Conservation (phyloP, 371 early-diverging fungal genomes). For the Circinella umbellata region DNA sequence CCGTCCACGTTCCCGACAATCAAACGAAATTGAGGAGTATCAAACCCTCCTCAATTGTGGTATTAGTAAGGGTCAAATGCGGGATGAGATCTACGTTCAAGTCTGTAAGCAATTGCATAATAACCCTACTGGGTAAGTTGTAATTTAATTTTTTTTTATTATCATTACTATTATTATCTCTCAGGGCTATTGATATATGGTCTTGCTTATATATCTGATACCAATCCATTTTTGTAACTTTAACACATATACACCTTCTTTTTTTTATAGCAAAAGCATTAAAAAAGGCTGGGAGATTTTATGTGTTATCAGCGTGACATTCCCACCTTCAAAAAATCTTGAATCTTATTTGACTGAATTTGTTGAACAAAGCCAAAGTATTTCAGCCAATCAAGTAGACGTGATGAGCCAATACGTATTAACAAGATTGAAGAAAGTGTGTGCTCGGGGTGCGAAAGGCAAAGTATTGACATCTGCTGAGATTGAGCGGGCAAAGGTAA, state of each 20-base stretch:
- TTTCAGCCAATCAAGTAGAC: slow-evolving; percentile 52
- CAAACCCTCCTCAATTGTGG: slow-evolving; percentile 81
- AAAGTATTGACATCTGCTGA: slow-evolving; percentile 79
- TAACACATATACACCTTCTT: neutral
- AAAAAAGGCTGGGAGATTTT: slow-evolving; percentile 91
- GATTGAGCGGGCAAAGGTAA: slow-evolving; percentile 78
- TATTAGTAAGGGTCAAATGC: slow-evolving; percentile 74
- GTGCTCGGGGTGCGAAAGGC: slow-evolving; percentile 82
- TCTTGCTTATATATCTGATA: too few species aligned
- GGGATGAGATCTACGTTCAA: slow-evolving; percentile 96
- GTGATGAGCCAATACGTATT: slow-evolving; percentile 66
- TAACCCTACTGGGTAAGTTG: slow-evolving; percentile 76
- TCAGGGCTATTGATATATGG: too few species aligned
- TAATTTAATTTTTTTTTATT: too few species aligned
- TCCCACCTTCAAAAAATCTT: slow-evolving; percentile 92
- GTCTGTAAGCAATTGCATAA: slow-evolving; percentile 88
- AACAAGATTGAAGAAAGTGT: slow-evolving; percentile 69
- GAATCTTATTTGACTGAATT: slow-evolving; percentile 85
- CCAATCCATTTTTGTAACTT: neutral
- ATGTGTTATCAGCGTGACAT: slow-evolving; percentile 81
- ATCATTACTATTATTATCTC: too few species aligned
- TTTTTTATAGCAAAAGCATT: slow-evolving; percentile 60
- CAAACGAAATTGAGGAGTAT: slow-evolving; percentile 61
- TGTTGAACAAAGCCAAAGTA: slow-evolving; percentile 66
- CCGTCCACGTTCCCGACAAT: slow-evolving; percentile 40